Evolutionary conservation across 805 yeast genomes (phyloP).

Genomic region (Starmerella vitae): DNA sequence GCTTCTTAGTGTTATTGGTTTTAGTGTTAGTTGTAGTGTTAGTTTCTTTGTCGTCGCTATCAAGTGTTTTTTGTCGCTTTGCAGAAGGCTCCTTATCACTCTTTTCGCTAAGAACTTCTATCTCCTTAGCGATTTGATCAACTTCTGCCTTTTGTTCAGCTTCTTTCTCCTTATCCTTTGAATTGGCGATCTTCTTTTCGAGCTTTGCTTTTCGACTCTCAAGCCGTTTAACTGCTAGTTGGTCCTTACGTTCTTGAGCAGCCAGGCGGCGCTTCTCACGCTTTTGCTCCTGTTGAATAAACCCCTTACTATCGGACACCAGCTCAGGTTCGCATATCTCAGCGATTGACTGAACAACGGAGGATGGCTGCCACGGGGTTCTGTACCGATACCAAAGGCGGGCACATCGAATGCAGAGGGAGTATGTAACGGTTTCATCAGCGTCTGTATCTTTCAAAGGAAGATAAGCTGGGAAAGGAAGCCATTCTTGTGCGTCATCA

Average conservation of each 20-base stretch:
- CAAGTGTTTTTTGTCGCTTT: background rate
- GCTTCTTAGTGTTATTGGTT: background rate
- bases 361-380: slow-evolving; percentile 70
- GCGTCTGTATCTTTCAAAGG: no score
- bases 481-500: slow-evolving; percentile 47
- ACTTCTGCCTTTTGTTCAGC: background rate
- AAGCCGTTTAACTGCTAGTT: slow-evolving; percentile 7
- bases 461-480: slow-evolving; percentile 50
- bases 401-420: slow-evolving; percentile 77
- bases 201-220: slow-evolving; percentile 10
- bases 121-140: background rate
- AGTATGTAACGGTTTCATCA: slow-evolving; percentile 33
- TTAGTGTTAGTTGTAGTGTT: background rate
- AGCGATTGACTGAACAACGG: slow-evolving; percentile 38
- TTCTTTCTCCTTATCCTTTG: background rate
- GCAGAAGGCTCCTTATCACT: background rate
- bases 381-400: slow-evolving; percentile 85
- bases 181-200: slow-evolving; percentile 15
- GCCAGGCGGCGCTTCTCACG: slow-evolving; percentile 9
- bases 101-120: background rate
- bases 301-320: slow-evolving; percentile 37
- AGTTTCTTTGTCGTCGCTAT: background rate
- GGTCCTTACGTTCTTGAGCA: slow-evolving; percentile 14
- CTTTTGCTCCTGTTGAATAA: slow-evolving; percentile 23
- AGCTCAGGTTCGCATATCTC: slow-evolving; percentile 50